Percentiles rank a stretch among this genome's conserved stretches.
Evolutionary conservation across 192 early-diverging fungal genomes (phyloP).

Genomic region (Linnemannia elongata): DNA sequence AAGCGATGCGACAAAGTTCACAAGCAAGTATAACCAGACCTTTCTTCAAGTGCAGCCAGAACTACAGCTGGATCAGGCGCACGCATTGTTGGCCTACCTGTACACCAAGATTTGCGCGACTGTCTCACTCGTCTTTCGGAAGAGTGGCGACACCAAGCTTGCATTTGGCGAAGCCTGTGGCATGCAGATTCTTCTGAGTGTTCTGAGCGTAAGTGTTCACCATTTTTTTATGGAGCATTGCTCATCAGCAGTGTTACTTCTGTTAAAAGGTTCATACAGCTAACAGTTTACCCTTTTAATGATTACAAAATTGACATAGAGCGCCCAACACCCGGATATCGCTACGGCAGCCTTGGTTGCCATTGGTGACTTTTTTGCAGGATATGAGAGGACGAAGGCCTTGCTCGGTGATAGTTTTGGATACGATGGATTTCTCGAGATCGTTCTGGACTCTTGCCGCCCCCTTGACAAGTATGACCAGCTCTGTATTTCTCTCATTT

Average conservation of each 20-base stretch:
- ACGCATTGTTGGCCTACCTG: constrained; percentile 40
- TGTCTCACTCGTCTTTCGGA: constrained; percentile 53
- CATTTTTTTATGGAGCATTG: neutral
- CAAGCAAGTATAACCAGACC: constrained; percentile 21
- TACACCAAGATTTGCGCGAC: constrained; percentile 57
- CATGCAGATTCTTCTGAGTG: constrained; percentile 52
- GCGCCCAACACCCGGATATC: constrained; percentile 49
- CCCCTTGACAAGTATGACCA: constrained; percentile 56
- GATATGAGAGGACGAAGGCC: constrained; percentile 48
- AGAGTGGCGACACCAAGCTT: constrained; percentile 37
- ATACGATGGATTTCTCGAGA: constrained; percentile 59
- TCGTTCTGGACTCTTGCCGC: constrained; percentile 49
- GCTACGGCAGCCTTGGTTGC: constrained; percentile 56
- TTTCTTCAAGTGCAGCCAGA: constrained; percentile 35
- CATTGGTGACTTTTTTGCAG: constrained; percentile 59
- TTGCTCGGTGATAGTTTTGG: constrained; percentile 50
- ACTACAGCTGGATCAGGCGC: constrained; percentile 45
- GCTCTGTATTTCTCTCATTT: neutral
- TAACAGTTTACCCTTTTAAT: neutral
- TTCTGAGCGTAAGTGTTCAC: constrained; percentile 41
- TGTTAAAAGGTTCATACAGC: no score
- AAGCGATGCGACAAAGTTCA: constrained; percentile 22
- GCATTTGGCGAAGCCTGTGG: constrained; percentile 56
- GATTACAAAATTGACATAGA: constrained; percentile 3
- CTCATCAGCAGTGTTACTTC: no score